A percentile compares a stretch with the other conserved stretches of the same genome.
Evolutionary conservation across 1,139 yeast genomes (phyloP).

Genomic region (Chernovozyma sophiae-reginae): DNA sequence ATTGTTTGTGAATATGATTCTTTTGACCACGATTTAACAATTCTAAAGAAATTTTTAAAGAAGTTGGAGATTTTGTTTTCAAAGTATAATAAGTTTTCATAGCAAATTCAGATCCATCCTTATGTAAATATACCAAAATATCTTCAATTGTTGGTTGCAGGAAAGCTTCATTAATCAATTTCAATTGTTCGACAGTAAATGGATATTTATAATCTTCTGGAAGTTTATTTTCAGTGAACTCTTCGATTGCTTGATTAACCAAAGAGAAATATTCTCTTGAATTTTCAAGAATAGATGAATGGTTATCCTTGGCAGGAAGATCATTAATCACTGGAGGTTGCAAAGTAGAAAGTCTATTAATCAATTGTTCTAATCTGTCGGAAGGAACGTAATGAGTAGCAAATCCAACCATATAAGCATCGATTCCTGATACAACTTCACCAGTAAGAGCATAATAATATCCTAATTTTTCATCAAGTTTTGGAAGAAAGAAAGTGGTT

Average conservation of each 20-base stretch:
- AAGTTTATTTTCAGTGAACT: conserved; percentile 61
- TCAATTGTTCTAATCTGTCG: conserved; percentile 57
- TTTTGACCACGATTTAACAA: conserved; percentile 61
- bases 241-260: conserved; percentile 72
- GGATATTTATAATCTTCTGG: conserved; percentile 64
- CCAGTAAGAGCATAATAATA: conserved; percentile 87
- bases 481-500: conserved; percentile 81
- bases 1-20: conserved; percentile 59
- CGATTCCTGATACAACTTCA: conserved; percentile 68
- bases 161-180: conserved; percentile 68
- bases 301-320: conserved; percentile 18
- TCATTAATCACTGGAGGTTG: conserved; percentile 40
- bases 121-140: conserved; percentile 53
- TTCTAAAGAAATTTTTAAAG: conserved; percentile 70
- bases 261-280: conserved; percentile 48
- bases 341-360: conserved; percentile 58
- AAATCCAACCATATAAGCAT: conserved; percentile 75
- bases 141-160: conserved; percentile 54
- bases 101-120: conserved; percentile 68
- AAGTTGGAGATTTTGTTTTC: conserved; percentile 65
- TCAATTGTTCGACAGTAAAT: conserved; percentile 52
- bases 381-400: conserved; percentile 88
- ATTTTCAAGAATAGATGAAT: conserved; percentile 21
- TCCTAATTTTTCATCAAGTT: conserved; percentile 79
- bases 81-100: conserved; percentile 51